Evolutionary conservation across 2,329 filamentous ascomycete genomes (phyloP), one percentile per base, ranked within the genome.

Genomic region (Ophiostoma sp.): DNA sequence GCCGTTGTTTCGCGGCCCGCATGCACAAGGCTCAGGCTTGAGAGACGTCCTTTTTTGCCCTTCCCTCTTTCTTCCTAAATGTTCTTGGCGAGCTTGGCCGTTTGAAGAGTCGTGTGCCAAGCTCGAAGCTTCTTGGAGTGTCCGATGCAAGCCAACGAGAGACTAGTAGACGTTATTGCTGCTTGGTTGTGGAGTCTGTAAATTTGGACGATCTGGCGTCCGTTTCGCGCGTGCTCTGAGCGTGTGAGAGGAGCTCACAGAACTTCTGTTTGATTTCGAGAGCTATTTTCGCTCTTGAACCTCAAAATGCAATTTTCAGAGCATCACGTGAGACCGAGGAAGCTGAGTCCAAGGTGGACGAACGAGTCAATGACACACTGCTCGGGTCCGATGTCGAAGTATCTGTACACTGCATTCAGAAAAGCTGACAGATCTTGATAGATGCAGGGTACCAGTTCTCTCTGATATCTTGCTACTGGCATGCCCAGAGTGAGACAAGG

Each of bases 121-220:
- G 61, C 22, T 9, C 6, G n/a, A 22, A 25, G n/a, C 28, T 39
- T 22, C 19, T 42, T 36, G 19, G 33, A 5, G 50, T 55, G 22
- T 7, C 22, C 48, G 48, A 52, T 52, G n/a, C 48, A 52, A 22
- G 8, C 3, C 42, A 45, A 45, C 2, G 15, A 55, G n/a, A 25
- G 25, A 55, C 50, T 55, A 28, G 50, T 17, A 4, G 50, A 55
- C 22, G 50, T 55, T 22, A n/a, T 48, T 48, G 3, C 4, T 55
- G n/a, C 50, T 55, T 55, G 50, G 22, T 28, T 55, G 50, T 61
- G 57, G 57, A 17, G 57, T 61, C 57, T 61, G 31, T 61, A 61
- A 61, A 61, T 36, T 57, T 36, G 17, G 57, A 39, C n/a, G 12
- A 66, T 64, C 61, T 28, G 45, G 22, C 22, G 36, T 66, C 22